Conservation (phyloP, 2,329 filamentous ascomycete genomes). For the Apiospora rasikravindrae region DNA sequence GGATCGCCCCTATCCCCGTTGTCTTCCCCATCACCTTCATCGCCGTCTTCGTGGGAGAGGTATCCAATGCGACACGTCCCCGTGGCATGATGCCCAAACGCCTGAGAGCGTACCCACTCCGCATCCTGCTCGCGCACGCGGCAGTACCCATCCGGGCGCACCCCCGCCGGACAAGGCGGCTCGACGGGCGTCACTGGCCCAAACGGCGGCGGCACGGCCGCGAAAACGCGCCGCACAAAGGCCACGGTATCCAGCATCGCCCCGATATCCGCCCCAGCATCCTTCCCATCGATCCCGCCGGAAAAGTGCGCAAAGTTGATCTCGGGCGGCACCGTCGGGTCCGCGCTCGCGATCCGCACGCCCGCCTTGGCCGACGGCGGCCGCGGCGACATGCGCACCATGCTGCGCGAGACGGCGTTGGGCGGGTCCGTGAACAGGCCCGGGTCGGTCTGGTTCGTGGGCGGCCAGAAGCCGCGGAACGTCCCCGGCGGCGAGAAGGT, state of each 20-base stretch:
- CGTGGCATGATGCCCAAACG: slow-evolving; percentile 5
- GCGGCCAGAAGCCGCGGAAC: slow-evolving; percentile 32
- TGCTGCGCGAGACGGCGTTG: slow-evolving; percentile 39
- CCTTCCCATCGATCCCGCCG: neutral
- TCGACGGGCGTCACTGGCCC: neutral
- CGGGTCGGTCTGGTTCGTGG: slow-evolving; percentile 28
- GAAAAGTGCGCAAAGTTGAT: slow-evolving; percentile 10
- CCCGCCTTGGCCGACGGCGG: slow-evolving; percentile 56
- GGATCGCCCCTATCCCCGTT: neutral
- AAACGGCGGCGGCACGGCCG: neutral
- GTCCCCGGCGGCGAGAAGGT: slow-evolving; percentile 25
- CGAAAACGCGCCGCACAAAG: slow-evolving; percentile 1
- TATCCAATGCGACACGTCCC: slow-evolving; percentile 2
- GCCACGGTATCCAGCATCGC: slow-evolving; percentile 13
- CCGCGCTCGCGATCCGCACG: slow-evolving; percentile 31
- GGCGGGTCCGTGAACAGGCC: slow-evolving; percentile 33
- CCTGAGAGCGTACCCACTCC: neutral
- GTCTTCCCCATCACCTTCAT: neutral
- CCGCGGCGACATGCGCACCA: slow-evolving; percentile 44
- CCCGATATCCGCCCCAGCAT: too few species aligned
- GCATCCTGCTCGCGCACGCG: slow-evolving; percentile 1
- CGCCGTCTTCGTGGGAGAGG: neutral
- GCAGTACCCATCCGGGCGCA: neutral
- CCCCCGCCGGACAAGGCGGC: neutral
- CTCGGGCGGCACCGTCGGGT: slow-evolving; percentile 1